phyloP scores from a whole-genome alignment of 768 basidiomycete species.

The Tulasnella sp. region DNA sequence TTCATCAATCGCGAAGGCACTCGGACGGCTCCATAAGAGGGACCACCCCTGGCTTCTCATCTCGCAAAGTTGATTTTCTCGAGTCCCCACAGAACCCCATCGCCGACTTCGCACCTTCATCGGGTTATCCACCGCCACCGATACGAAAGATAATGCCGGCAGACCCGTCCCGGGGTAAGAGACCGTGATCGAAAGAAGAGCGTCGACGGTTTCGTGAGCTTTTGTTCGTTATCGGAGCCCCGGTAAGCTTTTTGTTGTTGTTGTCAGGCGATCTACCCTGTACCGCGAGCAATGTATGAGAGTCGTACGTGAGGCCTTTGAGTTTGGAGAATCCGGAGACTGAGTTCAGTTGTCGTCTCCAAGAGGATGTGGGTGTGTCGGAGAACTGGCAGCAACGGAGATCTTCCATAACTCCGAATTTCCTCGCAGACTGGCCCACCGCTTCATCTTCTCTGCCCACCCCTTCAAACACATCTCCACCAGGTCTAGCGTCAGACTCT shows the following conservation, averaged over 20 bases:
- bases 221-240: background rate
- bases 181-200: background rate
- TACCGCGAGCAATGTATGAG: background rate
- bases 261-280: background rate
- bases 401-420: background rate
- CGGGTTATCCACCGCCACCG: background rate
- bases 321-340: background rate
- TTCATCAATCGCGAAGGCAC: conserved; percentile 4
- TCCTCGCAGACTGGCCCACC: background rate
- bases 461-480: background rate
- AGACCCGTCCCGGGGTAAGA: background rate
- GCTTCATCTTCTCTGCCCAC: background rate
- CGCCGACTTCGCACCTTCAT: background rate
- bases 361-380: background rate
- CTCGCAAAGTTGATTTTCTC: background rate
- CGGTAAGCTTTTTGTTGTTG: background rate
- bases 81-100: background rate
- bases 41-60: conserved; percentile 1
- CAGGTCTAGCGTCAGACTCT: background rate
- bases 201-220: background rate
- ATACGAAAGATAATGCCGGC: background rate
- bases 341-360: background rate
- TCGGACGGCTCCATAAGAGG: conserved; percentile 1
- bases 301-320: background rate
- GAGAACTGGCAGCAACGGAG: background rate